A percentile compares a stretch with the other conserved stretches of the same genome.
phyloP scores from a whole-genome alignment of 305 asterid species.

The Solanum hybrid region DNA sequence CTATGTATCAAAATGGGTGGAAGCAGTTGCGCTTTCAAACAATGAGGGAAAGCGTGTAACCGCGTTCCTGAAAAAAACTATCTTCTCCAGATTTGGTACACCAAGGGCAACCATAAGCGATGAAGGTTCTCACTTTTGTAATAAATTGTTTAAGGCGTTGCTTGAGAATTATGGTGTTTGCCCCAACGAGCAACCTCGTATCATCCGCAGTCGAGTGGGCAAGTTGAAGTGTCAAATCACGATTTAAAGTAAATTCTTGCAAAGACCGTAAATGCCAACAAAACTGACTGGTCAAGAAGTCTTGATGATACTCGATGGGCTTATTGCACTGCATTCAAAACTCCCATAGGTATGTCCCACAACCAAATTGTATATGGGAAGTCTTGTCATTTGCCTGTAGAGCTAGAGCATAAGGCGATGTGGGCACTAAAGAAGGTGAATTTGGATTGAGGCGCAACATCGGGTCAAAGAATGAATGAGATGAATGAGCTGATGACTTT shows the following conservation, averaged over 20 bases:
- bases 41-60: background rate
- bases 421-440: background rate
- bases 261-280: background rate
- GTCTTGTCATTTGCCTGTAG: background rate
- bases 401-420: background rate
- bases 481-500: background rate
- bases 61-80: background rate
- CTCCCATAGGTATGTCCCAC: background rate
- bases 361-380: background rate
- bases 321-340: background rate
- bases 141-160: background rate
- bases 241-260: too few species aligned
- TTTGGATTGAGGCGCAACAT: background rate
- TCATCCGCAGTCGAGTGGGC: background rate
- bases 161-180: background rate
- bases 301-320: background rate
- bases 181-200: fast-evolving
- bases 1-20: background rate
- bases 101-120: background rate
- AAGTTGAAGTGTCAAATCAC: background rate
- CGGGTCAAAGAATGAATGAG: background rate
- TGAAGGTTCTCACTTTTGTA: background rate
- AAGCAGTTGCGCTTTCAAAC: background rate
- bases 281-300: background rate
- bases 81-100: background rate